Evolutionary conservation across 768 basidiomycete genomes (phyloP).

Genomic region (Suillus occidentalis): DNA sequence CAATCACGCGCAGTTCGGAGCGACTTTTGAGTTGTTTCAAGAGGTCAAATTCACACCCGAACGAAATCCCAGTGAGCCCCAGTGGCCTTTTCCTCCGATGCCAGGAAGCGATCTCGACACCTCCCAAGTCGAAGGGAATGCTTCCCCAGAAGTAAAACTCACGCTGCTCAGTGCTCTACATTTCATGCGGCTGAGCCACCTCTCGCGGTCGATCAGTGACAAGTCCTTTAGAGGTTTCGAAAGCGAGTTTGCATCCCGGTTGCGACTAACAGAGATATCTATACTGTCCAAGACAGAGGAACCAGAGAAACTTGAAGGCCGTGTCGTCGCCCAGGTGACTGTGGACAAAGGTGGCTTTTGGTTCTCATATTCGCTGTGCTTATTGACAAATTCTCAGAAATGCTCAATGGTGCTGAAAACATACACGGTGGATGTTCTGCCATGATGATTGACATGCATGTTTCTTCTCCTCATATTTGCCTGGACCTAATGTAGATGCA

Average conservation of each 20-base stretch:
- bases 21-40: neutral
- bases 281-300: constrained; percentile 45
- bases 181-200: constrained; percentile 3
- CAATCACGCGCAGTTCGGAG: neutral
- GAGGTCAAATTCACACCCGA: neutral
- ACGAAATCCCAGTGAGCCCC: neutral
- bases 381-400: constrained; percentile 38
- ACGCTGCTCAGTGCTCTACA: constrained; percentile 22
- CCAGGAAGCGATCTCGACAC: constrained; percentile 13
- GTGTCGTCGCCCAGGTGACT: constrained; percentile 44
- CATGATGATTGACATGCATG: constrained; percentile 52
- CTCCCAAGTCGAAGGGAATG: constrained; percentile 30
- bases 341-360: constrained; percentile 42
- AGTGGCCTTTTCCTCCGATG: neutral
- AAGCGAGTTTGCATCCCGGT: constrained; percentile 20
- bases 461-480: constrained; percentile 10
- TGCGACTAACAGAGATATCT: constrained; percentile 42
- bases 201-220: constrained; percentile 9
- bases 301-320: constrained; percentile 41
- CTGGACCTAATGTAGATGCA: neutral
- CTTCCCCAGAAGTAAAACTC: constrained; percentile 26
- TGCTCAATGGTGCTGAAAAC: constrained; percentile 49
- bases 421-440: constrained; percentile 60
- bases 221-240: constrained; percentile 22
- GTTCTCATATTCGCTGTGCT: neutral